Base-by-base conservation (phyloP, 495 filamentous ascomycete genomes). In the Rostrohypoxylon terebratum region DNA sequence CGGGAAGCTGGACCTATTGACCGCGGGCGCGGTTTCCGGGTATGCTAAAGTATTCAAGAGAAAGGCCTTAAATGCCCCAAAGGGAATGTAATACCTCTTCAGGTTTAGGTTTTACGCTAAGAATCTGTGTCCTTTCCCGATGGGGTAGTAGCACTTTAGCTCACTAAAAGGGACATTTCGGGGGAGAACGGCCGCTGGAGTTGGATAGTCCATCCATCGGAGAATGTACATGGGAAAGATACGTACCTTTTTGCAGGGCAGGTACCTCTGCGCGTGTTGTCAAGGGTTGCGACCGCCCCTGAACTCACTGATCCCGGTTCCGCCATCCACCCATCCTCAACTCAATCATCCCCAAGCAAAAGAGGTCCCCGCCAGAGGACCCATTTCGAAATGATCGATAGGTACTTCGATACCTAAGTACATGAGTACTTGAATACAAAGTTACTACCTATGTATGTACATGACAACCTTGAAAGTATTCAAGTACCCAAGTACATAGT, bases 1-100 rank as follows among this genome's bases (percentile, higher is more conserved):
- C 71, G 76, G 76, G 68, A 73, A 57, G 71, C 76, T 74, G 71
- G 68, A 53, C 74, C 69, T 76, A 72, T 66, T 72, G 72, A 74
- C 76, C 76, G 73, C 76, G 76, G 74, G 53, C 63, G 60, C 31
- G 69, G 66, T 69, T 74, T 55, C 71, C 68, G 71, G 70, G 64
- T 71, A 68, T 31, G 33, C 59, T 20, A 59, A 21, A 34, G 18
- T 47, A 25, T 50, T 42, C 38, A 10, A 25, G 47, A 50, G 47
- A 25, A 51, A 58, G 62, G 63, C 54, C 71, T 73, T 75, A 78
- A 73, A 65, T 77, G 33, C 76, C 76, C 59, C 47, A 75, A 75
- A 75, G 64, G 76, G 76, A 75, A 68, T 69, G 4, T 71, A 58
- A 47, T 78, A 53, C 76, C 61, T 11, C 5, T 13, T 73, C 40